Percentiles rank a stretch among this genome's conserved stretches.
phyloP scores from a whole-genome alignment of 768 basidiomycete species.

The Tulasnella sp. region DNA sequence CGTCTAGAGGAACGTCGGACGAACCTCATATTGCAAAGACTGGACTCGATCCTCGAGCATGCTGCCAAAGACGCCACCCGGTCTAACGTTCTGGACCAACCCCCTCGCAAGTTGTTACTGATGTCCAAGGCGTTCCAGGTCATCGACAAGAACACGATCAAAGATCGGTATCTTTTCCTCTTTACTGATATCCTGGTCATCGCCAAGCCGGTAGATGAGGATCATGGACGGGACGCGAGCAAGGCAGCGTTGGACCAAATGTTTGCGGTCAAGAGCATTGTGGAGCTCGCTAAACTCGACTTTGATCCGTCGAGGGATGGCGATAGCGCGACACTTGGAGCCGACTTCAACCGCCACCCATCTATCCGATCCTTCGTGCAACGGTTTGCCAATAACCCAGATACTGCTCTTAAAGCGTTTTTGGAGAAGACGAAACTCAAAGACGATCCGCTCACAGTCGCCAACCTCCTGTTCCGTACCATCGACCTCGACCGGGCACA shows the following conservation, averaged over 20 bases:
- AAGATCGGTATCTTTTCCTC: constrained; percentile 94
- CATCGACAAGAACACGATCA: constrained; percentile 87
- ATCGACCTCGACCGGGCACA: constrained; percentile 75
- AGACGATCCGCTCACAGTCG: constrained; percentile 72
- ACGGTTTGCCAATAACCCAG: constrained; percentile 76
- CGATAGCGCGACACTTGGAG: constrained; percentile 28
- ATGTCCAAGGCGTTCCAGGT: constrained; percentile 89
- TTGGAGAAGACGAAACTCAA: constrained; percentile 53
- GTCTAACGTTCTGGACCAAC: constrained; percentile 70
- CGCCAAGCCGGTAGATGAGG: constrained; percentile 75
- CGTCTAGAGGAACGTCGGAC: constrained; percentile 14
- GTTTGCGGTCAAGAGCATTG: constrained; percentile 86
- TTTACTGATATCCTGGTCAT: constrained; percentile 93
- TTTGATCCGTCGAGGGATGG: constrained; percentile 33
- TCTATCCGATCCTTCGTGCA: constrained; percentile 68
- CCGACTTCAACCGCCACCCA: constrained; percentile 30
- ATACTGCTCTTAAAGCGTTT: constrained; percentile 67
- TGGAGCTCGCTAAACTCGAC: constrained; percentile 51
- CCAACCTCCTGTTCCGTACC: constrained; percentile 72
- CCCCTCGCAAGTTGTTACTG: constrained; percentile 79
- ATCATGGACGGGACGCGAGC: constrained; percentile 43
- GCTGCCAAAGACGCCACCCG: constrained; percentile 56
- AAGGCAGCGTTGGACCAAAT: constrained; percentile 59
- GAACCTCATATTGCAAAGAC: constrained; percentile 50
- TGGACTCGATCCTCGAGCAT: constrained; percentile 66